Percentiles rank a stretch among this genome's conserved stretches.
These are phyloP conservation scores for Micractinium conductrix DNA, from an alignment of 139 green algal species.

Conservation along the genomic window DNA sequence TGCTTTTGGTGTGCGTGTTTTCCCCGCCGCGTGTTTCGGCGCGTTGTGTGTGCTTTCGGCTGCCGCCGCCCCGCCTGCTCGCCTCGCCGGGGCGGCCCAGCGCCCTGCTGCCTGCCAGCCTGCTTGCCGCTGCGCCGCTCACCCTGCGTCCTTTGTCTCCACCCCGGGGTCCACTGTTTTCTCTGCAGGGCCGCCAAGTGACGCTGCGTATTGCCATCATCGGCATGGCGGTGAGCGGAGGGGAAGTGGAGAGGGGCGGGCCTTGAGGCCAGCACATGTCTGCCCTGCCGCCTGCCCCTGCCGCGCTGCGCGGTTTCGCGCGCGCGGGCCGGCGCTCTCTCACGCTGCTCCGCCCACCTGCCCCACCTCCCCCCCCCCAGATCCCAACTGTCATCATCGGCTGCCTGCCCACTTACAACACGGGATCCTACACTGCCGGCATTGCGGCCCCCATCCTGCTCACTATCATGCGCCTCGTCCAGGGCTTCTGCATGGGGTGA, in stretches of 20 bases:
- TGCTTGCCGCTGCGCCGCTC: too few relatives aligned
- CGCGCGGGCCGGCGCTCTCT: too few relatives aligned
- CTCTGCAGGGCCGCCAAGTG: constrained; percentile 30
- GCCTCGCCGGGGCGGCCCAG: too few relatives aligned
- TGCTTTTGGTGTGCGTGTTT: too few relatives aligned
- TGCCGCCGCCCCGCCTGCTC: too few relatives aligned
- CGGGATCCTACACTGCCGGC: constrained; percentile 10
- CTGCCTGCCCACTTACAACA: constrained; percentile 4
- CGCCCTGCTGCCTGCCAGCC: too few relatives aligned
- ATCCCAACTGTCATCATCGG: background rate
- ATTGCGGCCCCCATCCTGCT: constrained; percentile 39
- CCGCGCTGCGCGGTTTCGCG: too few relatives aligned
- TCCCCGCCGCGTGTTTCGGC: too few relatives aligned
- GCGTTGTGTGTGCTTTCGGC: too few relatives aligned
- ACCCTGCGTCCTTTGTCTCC: too few relatives aligned
- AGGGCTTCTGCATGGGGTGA: too few relatives aligned
- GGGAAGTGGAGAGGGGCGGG: background rate
- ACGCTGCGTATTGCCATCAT: constrained; percentile 36
- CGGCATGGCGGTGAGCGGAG: constrained; percentile 15
- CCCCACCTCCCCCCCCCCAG: background rate
- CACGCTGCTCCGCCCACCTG: background rate
- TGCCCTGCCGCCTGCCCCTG: background rate
- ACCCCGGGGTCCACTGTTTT: too few relatives aligned
- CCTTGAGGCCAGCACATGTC: background rate
- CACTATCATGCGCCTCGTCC: constrained; percentile 39